Evolutionary conservation across 2,329 filamentous ascomycete genomes (phyloP).

Genomic region (Claviceps quebecensis): DNA sequence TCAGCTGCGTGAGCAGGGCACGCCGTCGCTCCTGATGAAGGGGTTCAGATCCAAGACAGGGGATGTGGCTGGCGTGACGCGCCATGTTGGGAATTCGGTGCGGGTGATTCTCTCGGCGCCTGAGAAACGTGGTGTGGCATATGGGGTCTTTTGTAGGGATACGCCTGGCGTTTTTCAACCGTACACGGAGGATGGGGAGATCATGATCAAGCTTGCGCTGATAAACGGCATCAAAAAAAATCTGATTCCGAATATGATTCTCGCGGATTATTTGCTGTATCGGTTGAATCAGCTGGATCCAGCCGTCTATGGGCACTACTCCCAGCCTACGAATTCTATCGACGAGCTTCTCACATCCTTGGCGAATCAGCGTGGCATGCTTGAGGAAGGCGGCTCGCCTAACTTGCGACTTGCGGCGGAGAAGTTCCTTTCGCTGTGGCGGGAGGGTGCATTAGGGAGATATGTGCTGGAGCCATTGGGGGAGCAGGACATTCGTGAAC

Average conservation of each 20-base stretch:
- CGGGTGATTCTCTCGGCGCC: conserved; percentile 47
- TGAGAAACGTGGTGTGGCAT: conserved; percentile 30
- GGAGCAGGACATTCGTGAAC: conserved; percentile 38
- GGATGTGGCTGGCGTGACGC: conserved; percentile 75
- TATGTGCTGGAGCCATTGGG: conserved; percentile 70
- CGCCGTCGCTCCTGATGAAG: conserved; percentile 28
- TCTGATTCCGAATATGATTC: conserved; percentile 59
- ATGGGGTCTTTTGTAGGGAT: conserved; percentile 73
- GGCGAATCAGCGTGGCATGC: conserved; percentile 59
- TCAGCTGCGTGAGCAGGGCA: conserved; percentile 60
- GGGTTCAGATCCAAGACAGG: conserved; percentile 49
- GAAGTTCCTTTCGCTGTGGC: conserved; percentile 72
- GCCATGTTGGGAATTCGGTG: conserved; percentile 70
- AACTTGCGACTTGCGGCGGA: conserved; percentile 61
- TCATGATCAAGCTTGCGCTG: conserved; percentile 90
- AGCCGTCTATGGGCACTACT: conserved; percentile 45
- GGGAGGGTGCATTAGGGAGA: conserved; percentile 57
- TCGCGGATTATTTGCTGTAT: conserved; percentile 85
- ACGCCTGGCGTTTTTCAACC: conserved; percentile 93
- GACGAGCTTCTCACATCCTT: conserved; percentile 55
- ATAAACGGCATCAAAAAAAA: conserved; percentile 85
- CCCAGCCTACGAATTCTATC: conserved; percentile 72
- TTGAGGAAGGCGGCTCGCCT: conserved; percentile 58
- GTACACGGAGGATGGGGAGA: conserved; percentile 69
- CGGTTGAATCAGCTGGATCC: conserved; percentile 60